These are phyloP conservation scores for Simmondsia chinensis DNA, from an alignment of 148 eudicot species.

Conservation along the genomic window DNA sequence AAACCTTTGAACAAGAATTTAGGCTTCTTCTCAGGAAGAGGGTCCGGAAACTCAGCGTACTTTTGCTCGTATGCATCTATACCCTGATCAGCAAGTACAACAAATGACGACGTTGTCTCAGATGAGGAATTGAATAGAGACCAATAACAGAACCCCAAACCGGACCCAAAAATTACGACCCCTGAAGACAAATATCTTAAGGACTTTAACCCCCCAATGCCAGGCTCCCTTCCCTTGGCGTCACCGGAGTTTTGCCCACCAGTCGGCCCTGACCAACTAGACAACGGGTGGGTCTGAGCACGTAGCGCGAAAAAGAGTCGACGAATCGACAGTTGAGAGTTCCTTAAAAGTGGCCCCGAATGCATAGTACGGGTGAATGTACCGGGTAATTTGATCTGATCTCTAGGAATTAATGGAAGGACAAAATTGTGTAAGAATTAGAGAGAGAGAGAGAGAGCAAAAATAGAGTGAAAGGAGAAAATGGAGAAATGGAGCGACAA, in stretches of 20 bases:
- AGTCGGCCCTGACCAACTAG: conserved; percentile 7
- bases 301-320: not conserved
- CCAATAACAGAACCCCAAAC: conserved; percentile 38
- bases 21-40: conserved; percentile 24
- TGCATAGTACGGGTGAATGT: conserved; percentile 4
- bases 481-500: conserved; percentile 11
- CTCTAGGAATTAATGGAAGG: not conserved
- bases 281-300: conserved; percentile 1
- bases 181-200: conserved; percentile 23
- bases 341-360: conserved; percentile 8
- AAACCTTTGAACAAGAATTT: conserved; percentile 45
- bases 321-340: conserved; percentile 3
- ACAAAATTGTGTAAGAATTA: not conserved
- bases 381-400: not conserved
- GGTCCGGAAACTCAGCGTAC: conserved; percentile 4
- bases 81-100: conserved; percentile 42
- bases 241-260: conserved; percentile 1
- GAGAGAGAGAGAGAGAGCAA: not conserved
- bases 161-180: conserved; percentile 32
- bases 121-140: conserved; percentile 5
- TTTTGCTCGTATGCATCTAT: not conserved
- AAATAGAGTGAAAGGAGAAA: no score
- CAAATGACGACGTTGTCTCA: conserved; percentile 7
- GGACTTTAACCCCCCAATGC: not conserved
- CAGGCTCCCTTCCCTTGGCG: not conserved